A percentile compares a stretch with the other conserved stretches of the same genome.
phyloP scores from a whole-genome alignment of 2,329 filamentous ascomycete genomes.

The Fusarium tjaetaba region DNA sequence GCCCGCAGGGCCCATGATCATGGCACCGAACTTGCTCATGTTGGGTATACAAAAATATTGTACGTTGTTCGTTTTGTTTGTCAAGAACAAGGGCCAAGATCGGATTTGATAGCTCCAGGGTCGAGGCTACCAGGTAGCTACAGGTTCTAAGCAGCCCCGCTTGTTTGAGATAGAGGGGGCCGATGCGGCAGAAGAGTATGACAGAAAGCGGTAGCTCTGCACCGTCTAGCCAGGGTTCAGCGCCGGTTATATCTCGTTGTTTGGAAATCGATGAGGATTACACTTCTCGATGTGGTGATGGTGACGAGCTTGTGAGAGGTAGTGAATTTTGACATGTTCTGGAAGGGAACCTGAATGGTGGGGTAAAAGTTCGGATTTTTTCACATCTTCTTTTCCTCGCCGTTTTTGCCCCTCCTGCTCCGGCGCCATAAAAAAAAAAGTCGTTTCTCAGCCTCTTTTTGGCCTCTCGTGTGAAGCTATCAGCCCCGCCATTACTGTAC shows the following conservation, averaged over 20 bases:
- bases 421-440: neutral
- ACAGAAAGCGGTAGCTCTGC: neutral
- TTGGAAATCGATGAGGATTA: conserved; percentile 7
- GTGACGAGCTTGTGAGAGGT: conserved; percentile 10
- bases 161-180: conserved; percentile 4
- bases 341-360: conserved; percentile 23
- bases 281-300: conserved; percentile 13
- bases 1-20: conserved; percentile 96
- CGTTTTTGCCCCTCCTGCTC: conserved; percentile 6
- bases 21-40: conserved; percentile 94
- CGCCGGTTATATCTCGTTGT: neutral
- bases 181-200: neutral
- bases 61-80: conserved; percentile 16
- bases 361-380: conserved; percentile 32
- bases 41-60: conserved; percentile 38
- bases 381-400: conserved; percentile 2
- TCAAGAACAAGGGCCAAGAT: conserved; percentile 18
- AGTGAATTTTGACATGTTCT: conserved; percentile 28
- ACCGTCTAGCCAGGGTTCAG: neutral
- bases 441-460: neutral
- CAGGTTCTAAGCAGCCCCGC: conserved; percentile 30
- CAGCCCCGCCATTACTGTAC: conserved; percentile 33
- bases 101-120: conserved; percentile 16
- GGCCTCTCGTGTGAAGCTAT: neutral
- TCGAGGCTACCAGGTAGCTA: conserved; percentile 15